Base-by-base conservation (phyloP, 2,329 filamentous ascomycete species). In the Cryphonectria japonica region DNA sequence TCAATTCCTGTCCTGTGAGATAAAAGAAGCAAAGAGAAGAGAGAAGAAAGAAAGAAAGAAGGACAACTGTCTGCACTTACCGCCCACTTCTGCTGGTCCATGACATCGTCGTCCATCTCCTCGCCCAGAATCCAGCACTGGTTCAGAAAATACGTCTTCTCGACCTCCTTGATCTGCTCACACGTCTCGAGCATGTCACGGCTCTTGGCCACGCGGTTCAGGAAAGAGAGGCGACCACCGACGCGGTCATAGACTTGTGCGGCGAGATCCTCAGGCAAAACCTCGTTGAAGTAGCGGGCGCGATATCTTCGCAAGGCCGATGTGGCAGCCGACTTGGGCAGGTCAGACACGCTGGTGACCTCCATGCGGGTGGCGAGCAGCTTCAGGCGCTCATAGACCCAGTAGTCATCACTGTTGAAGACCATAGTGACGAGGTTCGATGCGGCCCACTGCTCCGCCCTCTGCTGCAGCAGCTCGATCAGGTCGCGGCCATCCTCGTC, bases 361-460 rank as follows among this genome's bases (percentile, higher is more conserved):
- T 98, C 95, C 93, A 99, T 97, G 62, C 96, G 90, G 1, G 95
- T 97, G 3, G 94, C 93, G 71, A 97, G 91, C 79, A 93, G 91
- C 84, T 98, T 98, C 67, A 99, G 84, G 19, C 95, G 89, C 80
- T 99, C 96, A 77, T 98, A 98, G 0, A 99, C 93, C 96, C 96
- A 99, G 82, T 97, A 99, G 79, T 98, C 96, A 80, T 99, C 96
- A 68, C 91, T 95, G 82, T 98, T 98, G 83, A 99, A 94, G 46
- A 99, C 91, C 85, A 94, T 88, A 0, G 96, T 98, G 41, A 97
- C 93, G 11, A 99, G 87, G 74, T 94, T 95, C 29, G 93, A 90
- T 1, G 95, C 96, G 1, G 96, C 95, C 96, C 96, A 99, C 80
- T 96, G 93, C 81, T 99, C 96, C 1, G 96, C 95, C 43, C 95